These are phyloP conservation scores for Eucalyptus sp. DNA, from an alignment of 345 rosid genomes.

Conservation along the genomic window DNA sequence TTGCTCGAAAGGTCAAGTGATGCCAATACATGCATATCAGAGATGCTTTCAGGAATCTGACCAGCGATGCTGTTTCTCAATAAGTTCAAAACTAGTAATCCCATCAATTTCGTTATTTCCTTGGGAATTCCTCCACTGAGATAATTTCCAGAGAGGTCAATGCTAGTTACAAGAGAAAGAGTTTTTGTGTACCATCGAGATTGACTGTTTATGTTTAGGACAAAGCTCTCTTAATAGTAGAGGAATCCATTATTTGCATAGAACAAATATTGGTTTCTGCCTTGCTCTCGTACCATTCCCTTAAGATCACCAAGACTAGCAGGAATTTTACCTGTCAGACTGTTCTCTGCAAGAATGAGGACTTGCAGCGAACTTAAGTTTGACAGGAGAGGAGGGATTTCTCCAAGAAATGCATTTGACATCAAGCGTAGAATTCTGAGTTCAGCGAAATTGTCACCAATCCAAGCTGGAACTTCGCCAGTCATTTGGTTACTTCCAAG, in stretches of 20 bases:
- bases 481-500: slow-evolving; percentile 17
- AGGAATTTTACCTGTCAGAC: slow-evolving; percentile 21
- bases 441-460: slow-evolving; percentile 4
- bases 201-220: background rate
- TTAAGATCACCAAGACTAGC: slow-evolving; percentile 14
- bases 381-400: slow-evolving; percentile 10
- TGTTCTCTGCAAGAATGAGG: slow-evolving; percentile 31
- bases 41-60: slow-evolving; percentile 16
- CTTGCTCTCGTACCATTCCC: slow-evolving; percentile 17
- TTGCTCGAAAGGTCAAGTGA: slow-evolving; percentile 40
- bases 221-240: slow-evolving; percentile 22
- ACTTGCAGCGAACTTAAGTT: slow-evolving; percentile 22
- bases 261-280: slow-evolving; percentile 8
- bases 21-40: slow-evolving; percentile 10
- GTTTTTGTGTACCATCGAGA: background rate
- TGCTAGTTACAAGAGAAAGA: background rate
- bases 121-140: too few relatives aligned
- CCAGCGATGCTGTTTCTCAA: slow-evolving; percentile 18
- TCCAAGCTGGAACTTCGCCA: slow-evolving; percentile 7
- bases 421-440: slow-evolving; percentile 9
- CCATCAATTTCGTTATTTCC: too few relatives aligned
- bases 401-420: slow-evolving; percentile 11
- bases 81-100: slow-evolving; percentile 2
- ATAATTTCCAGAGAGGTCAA: too few relatives aligned
- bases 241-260: slow-evolving; percentile 16